A percentile compares a stretch with the other conserved stretches of the same genome.
Evolutionary conservation across 1,284 basidiomycete species (phyloP).

Genomic region (Thelephora terrestris): DNA sequence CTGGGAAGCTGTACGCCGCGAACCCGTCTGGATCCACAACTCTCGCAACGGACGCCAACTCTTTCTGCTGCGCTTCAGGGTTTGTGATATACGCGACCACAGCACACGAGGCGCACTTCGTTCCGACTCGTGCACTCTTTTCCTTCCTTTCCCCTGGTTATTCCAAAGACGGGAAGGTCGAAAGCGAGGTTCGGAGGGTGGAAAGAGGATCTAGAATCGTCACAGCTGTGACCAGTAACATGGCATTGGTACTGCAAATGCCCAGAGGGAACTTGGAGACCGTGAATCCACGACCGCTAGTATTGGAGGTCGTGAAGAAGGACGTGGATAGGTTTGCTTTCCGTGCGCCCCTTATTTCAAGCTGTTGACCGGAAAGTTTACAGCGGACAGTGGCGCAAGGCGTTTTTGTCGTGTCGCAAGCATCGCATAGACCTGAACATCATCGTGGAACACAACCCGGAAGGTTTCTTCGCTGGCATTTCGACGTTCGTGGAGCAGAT

Average conservation of each 20-base stretch:
- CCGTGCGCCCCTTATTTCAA: neutral
- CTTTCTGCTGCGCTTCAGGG: slow-evolving; percentile 70
- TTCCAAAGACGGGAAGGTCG: slow-evolving; percentile 21
- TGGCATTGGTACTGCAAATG: slow-evolving; percentile 94
- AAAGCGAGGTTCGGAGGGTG: slow-evolving; percentile 68
- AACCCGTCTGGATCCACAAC: slow-evolving; percentile 13
- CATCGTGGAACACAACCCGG: slow-evolving; percentile 71
- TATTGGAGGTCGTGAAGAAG: slow-evolving; percentile 71
- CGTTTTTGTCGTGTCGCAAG: slow-evolving; percentile 85
- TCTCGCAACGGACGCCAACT: slow-evolving; percentile 58
- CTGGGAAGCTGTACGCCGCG: slow-evolving; percentile 53
- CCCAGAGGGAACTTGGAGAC: slow-evolving; percentile 96
- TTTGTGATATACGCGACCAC: slow-evolving; percentile 86
- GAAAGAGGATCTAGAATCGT: slow-evolving; percentile 86
- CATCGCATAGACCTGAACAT: slow-evolving; percentile 90
- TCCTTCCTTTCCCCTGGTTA: slow-evolving; percentile 18
- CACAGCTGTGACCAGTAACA: slow-evolving; percentile 73
- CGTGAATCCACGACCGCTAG: slow-evolving; percentile 86
- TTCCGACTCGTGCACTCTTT: slow-evolving; percentile 38
- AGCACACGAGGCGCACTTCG: slow-evolving; percentile 75
- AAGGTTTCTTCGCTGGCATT: slow-evolving; percentile 57
- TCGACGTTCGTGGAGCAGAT: slow-evolving; percentile 76
- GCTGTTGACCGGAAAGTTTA: slow-evolving; percentile 1
- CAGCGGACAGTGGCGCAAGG: slow-evolving; percentile 70
- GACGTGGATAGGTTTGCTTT: slow-evolving; percentile 62